Percentiles rank a stretch among this genome's conserved stretches.
phyloP scores from a whole-genome alignment of 352 stramenopile species.

The Poterioochromonas sp. region DNA sequence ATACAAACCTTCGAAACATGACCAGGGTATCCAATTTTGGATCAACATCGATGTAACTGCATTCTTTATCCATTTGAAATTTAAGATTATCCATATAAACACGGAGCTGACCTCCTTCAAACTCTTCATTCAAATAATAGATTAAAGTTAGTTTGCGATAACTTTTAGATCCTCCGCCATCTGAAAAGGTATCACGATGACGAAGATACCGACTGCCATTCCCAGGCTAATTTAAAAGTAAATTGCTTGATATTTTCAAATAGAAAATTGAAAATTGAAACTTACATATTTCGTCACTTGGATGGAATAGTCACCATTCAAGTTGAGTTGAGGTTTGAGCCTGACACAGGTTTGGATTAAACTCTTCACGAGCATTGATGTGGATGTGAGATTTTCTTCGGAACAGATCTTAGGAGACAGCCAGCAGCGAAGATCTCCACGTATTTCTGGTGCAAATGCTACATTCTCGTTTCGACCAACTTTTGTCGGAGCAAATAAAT shows the following conservation, averaged over 20 bases:
- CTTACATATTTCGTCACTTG: not conserved
- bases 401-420: not conserved
- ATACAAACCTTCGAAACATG: slow-evolving; percentile 58
- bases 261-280: no score
- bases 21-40: slow-evolving; percentile 72
- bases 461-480: no score
- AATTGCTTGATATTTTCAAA: no score
- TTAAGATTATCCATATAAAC: no score
- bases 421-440: not conserved
- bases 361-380: not conserved
- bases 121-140: slow-evolving; percentile 70
- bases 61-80: slow-evolving; percentile 38
- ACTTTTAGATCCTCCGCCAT: not conserved
- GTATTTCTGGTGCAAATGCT: not conserved
- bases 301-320: not conserved
- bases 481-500: no score
- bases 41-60: slow-evolving; percentile 56
- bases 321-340: not conserved
- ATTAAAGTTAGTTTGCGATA: slow-evolving; percentile 63
- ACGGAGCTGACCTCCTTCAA: slow-evolving; percentile 59
- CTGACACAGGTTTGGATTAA: not conserved
- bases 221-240: not conserved
- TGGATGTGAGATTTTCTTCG: not conserved
- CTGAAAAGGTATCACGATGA: not conserved
- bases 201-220: not conserved